Base-by-base conservation (phyloP, 257 asterid species). In the Fraxinus pennsylvanica region DNA sequence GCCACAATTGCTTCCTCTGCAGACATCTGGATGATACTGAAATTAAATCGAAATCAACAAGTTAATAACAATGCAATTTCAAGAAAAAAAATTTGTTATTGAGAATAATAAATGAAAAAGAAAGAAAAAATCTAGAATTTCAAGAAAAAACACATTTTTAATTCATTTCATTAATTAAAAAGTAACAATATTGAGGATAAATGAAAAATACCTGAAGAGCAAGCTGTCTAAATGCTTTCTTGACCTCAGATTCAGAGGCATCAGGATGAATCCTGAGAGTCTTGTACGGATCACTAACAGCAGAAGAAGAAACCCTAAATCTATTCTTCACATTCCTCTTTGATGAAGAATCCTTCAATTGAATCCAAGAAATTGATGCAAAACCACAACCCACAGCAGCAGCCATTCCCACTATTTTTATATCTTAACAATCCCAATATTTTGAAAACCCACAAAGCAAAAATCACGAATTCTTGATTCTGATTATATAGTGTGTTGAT, bases 11-110 rank as follows among this genome's bases (percentile, higher is more conserved):
- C 75, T 92, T 80, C 85, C 98, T 88, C 89, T 89, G 88, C 97
- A 94, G 1, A 94, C 98, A 79, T 94, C 98, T 1, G 98, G 98
- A 80, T 94, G 98, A 82, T 94, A 94, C 98, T 94, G 97, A 84
- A 88, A 75, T 69, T 33, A 38, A 29, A 68, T 0, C 59, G 59
- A 47, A 15, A 47, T 15, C 59, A 47, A 47, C 59, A 47, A 47
- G 59, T 15, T 47, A 47, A 47, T 47, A 15, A 47, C n/a, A 47
- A 47, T 4, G 7, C 21, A 47, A 47, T 47, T 47, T 13, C 59
- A 15, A 15, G 52, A 2, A 10, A 43, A 43, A 41, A 2, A 12
- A 10, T 0, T 2, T 43, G 52, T 43, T 43, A 43, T 2, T 2
- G 17, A 43, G 52, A 4, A 12, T 12, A 4, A 12, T 12, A 12